Percentiles rank a stretch among this genome's conserved stretches.
These are phyloP conservation scores for Rosa chinensis DNA, from an alignment of 306 rosid species.

Conservation along the genomic window DNA sequence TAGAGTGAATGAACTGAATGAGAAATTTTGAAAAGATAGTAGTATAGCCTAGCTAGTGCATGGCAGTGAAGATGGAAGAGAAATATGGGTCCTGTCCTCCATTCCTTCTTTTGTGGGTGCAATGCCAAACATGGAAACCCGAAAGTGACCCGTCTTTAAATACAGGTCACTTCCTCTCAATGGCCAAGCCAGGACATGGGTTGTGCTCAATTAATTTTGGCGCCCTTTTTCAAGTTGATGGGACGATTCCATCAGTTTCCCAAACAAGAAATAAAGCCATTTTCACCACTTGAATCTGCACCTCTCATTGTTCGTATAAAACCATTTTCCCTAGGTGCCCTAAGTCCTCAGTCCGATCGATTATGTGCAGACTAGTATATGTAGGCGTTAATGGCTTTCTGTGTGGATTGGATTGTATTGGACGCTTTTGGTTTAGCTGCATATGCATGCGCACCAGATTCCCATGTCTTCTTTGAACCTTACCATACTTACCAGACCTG, in stretches of 20 bases:
- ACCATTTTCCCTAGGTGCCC: conserved; percentile 32
- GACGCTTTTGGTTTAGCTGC: conserved; percentile 4
- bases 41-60: not conserved
- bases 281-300: conserved; percentile 40
- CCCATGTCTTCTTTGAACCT: conserved; percentile 21
- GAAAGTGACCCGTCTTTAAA: conserved; percentile 57
- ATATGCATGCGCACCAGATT: conserved; percentile 18
- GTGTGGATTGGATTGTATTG: conserved; percentile 2
- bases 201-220: conserved; percentile 23
- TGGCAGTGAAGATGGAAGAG: conserved; percentile 43
- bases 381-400: not conserved
- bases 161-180: conserved; percentile 57
- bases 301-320: conserved; percentile 62
- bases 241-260: conserved; percentile 68
- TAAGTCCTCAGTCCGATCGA: conserved; percentile 14
- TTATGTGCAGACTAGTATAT: conserved; percentile 5
- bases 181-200: conserved; percentile 46
- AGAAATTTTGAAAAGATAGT: not conserved
- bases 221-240: conserved; percentile 43
- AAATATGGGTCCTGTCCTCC: conserved; percentile 50
- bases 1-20: conserved; percentile 8
- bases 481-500: conserved; percentile 18
- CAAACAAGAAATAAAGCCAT: conserved; percentile 45
- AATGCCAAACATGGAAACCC: conserved; percentile 60
- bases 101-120: conserved; percentile 81